Evolutionary conservation across 768 basidiomycete species (phyloP).

Genomic region (Pilatotrama ljubarskyi): DNA sequence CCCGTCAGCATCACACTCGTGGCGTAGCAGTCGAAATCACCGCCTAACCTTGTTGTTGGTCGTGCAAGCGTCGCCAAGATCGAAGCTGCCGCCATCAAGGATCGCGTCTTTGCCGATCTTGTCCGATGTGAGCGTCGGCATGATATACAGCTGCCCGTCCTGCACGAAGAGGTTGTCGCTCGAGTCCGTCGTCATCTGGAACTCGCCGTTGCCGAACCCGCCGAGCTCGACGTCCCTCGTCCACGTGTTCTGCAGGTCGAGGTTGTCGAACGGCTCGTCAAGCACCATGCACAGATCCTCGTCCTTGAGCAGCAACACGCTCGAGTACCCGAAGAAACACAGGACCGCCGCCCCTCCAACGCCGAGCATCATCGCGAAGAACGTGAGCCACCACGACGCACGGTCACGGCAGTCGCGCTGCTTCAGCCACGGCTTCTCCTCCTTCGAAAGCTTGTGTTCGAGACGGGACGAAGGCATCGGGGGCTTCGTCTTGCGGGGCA

Average conservation of each 20-base stretch:
- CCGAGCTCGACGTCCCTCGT: slow-evolving; percentile 51
- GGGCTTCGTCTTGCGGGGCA: slow-evolving; percentile 32
- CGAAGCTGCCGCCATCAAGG: slow-evolving; percentile 30
- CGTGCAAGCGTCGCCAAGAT: slow-evolving; percentile 23
- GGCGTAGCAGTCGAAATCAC: background rate
- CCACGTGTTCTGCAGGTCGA: slow-evolving; percentile 48
- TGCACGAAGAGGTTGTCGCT: slow-evolving; percentile 44
- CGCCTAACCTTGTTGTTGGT: slow-evolving; percentile 14
- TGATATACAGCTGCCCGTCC: slow-evolving; percentile 56
- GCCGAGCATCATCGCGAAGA: slow-evolving; percentile 44
- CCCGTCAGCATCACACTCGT: background rate
- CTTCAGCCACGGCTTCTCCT: slow-evolving; percentile 51
- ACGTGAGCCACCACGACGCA: slow-evolving; percentile 52
- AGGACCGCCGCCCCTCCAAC: slow-evolving; percentile 42
- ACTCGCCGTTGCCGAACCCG: slow-evolving; percentile 59
- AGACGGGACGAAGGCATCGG: slow-evolving; percentile 41
- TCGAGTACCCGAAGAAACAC: slow-evolving; percentile 46
- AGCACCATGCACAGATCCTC: slow-evolving; percentile 45
- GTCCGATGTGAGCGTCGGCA: slow-evolving; percentile 59
- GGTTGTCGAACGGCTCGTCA: slow-evolving; percentile 48
- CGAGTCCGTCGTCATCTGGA: slow-evolving; percentile 52
- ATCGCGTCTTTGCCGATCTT: slow-evolving; percentile 41
- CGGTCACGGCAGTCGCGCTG: slow-evolving; percentile 44
- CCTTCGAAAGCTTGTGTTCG: slow-evolving; percentile 47
- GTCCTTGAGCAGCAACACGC: slow-evolving; percentile 38